Base-by-base conservation (phyloP, 345 rosid genomes). In the Heritiera fomes region DNA sequence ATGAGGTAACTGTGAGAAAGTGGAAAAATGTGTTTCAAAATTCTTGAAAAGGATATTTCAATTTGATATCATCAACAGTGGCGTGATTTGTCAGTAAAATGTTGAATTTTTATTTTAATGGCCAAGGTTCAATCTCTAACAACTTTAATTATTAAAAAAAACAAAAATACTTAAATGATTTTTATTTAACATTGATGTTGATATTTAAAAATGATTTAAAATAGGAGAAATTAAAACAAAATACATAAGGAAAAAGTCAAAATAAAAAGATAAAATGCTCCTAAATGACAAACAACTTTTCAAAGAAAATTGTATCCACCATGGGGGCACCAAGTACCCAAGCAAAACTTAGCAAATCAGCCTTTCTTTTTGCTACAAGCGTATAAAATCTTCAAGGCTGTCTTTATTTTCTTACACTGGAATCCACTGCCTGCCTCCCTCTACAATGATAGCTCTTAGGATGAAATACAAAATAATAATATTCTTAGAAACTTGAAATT, bases 221-320 rank as follows among this genome's bases (percentile, higher is more conserved):
- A 41, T 41, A 47, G 1, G 8, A 46, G 15, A 62, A 20, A 30
- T 30, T 62, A 30, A 71, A 71, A 47, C 10, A 47, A 73, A 41
- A 5, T 2, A 13, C n/a, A 32, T 13, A 40, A 63, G 47, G 41
- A 17, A 49, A 67, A 56, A 12, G 55, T 23, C 43, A 28, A 40
- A 56, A 17, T 11, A 8, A 7, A 5, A 65, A 20, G 10, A 43
- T 11, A 55, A 23, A 28, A 32, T 71, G 11, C 12, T 41, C n/a
- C 11, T 45, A 76, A 72, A 76, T 64, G 80, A 78, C 82, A 81
- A 75, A 46, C 43, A 84, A 58, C 84, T 75, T 80, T 49, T 11
- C n/a, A 23, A 75, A 28, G 66, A 69, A 68, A 62, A 70, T 61
- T 67, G 1, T 61, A 64, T 76, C 78, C 28, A 60, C 40, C 75